Evolutionary conservation across 768 basidiomycete genomes (phyloP).

Genomic region (Hortiboletus flavorubellus): DNA sequence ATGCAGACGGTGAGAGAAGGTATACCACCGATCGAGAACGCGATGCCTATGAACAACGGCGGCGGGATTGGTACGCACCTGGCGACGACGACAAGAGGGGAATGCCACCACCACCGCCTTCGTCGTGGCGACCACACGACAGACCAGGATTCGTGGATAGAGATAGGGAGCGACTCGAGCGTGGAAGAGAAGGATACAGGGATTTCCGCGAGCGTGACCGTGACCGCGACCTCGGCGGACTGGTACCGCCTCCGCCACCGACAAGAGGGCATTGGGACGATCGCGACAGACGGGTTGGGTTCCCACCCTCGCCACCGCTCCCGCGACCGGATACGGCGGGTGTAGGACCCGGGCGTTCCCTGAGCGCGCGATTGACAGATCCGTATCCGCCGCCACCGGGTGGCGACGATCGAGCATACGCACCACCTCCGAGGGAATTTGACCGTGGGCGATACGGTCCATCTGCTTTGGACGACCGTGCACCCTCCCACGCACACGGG

Average conservation of each 20-base stretch:
- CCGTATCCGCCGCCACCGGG: background rate
- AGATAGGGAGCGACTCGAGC: conserved; percentile 41
- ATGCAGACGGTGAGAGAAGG: conserved; percentile 35
- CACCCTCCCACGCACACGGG: conserved; percentile 22
- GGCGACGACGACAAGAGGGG: conserved; percentile 42
- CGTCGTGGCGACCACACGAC: conserved; percentile 35
- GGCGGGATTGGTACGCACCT: conserved; percentile 4
- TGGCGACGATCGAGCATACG: conserved; percentile 27
- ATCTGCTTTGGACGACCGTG: background rate
- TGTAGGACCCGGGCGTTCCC: no score
- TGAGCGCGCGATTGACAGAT: no score
- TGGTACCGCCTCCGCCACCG: conserved; percentile 11
- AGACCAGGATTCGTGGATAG: conserved; percentile 24
- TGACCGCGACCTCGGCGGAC: conserved; percentile 31
- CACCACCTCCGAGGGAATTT: conserved; percentile 22
- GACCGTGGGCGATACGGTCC: conserved; percentile 11
- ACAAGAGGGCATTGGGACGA: background rate
- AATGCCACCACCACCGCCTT: conserved; percentile 1
- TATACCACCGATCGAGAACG: conserved; percentile 23
- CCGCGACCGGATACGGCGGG: no score
- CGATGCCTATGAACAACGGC: no score
- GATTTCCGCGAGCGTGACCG: conserved; percentile 37
- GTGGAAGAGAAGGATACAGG: conserved; percentile 32
- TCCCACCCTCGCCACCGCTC: no score
- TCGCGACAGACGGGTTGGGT: no score